Percentiles rank a stretch among this genome's conserved stretches.
Conservation (phyloP, 345 rosid genomes). For the Acer campestre region DNA sequence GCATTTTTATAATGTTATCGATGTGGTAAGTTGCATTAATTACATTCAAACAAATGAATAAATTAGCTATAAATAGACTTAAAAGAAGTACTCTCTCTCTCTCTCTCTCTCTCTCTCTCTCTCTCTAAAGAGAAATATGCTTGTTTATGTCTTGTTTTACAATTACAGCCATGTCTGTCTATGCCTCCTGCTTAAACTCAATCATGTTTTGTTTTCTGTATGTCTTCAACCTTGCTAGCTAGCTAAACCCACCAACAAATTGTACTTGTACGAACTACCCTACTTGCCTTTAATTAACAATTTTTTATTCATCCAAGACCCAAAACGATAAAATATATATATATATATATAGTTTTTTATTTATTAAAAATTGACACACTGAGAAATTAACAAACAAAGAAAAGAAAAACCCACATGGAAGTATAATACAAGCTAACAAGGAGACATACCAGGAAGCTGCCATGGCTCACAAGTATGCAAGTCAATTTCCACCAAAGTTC, state of each 20-base stretch:
- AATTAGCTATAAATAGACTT: background rate
- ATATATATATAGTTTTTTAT: background rate
- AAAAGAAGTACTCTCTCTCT: background rate
- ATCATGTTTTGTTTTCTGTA: constrained; percentile 10
- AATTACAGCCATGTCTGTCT: constrained; percentile 15
- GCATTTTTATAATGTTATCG: background rate
- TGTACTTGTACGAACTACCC: constrained; percentile 5
- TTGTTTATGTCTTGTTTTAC: constrained; percentile 2
- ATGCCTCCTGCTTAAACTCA: constrained; percentile 12
- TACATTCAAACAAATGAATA: background rate
- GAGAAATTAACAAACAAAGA: background rate
- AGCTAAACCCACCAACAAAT: constrained; percentile 14
- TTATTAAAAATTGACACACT: background rate
- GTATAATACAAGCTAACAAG: too few relatives aligned
- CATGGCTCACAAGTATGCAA: constrained; percentile 98
- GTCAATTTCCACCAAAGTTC: constrained; percentile 85
- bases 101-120: constrained; percentile 5
- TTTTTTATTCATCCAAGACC: background rate
- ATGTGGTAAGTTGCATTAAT: constrained; percentile 1
- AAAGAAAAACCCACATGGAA: background rate
- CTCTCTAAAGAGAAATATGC: constrained; percentile 3
- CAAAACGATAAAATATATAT: background rate
- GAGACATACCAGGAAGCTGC: constrained; percentile 90
- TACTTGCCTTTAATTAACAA: constrained; percentile 12
- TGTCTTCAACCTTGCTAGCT: constrained; percentile 17